Base-by-base conservation (phyloP, 306 rosid genomes). In the Castanea crenata region DNA sequence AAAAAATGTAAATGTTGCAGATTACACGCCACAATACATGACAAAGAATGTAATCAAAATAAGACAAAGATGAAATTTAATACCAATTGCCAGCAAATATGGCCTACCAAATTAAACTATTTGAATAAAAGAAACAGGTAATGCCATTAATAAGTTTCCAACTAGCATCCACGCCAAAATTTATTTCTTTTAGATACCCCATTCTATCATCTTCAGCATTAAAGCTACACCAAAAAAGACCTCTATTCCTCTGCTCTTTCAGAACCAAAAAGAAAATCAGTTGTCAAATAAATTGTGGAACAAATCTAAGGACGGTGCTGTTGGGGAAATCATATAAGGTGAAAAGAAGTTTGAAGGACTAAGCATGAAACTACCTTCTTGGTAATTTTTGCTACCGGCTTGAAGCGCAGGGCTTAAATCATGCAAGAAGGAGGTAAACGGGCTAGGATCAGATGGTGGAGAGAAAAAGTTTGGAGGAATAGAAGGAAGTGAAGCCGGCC, bases 301-400 rank as follows among this genome's bases (percentile, higher is more conserved):
- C 58, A 93, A 85, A 74, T 93, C 97, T 1, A 88, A 70, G 61
- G 91, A 78, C 2, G 89, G 91, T 56, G 83, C 65, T 27, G 78
- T 85, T 3, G 84, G 89, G 51, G 91, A 73, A 38, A 74, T 11
- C 16, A 76, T 31, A 31, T 44, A 31, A 55, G 85, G 92, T n/a
- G 95, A 92, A 59, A 92, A 75, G 73, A 89, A 93, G 85, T 77
- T 84, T 31, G 93, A 86, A 81, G 93, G 90, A 67, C 91, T 92
- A 20, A 94, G 88, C 83, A 91, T 71, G 87, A 88, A 87, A 74
- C 83, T 79, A 72, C 89, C 90, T 77, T 87, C 95, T n/a, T 79
- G 73, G 74, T 86, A 86, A 82, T 86, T 87, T 74, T 88, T 87
- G 62, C 77, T 81, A 3, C 85, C 85, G 10, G 46, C 46, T 41